Conservation (phyloP, 495 filamentous ascomycete genomes). For the Penicillium diatomitis region DNA sequence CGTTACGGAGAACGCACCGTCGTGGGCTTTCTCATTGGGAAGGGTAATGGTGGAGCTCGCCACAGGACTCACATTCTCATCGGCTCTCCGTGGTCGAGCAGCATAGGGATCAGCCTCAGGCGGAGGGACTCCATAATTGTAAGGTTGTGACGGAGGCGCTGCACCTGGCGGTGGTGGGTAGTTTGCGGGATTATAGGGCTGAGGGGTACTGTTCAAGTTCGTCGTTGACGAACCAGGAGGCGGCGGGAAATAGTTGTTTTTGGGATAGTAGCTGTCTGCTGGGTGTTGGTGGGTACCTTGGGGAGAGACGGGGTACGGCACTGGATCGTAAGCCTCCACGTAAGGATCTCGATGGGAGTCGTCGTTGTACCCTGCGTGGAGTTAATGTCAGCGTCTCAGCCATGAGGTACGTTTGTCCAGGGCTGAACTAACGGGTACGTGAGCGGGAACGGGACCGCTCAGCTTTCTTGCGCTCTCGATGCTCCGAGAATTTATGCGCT, state of each 20-base stretch:
- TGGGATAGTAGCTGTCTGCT: constrained; percentile 28
- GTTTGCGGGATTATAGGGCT: constrained; percentile 32
- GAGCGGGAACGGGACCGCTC: constrained; percentile 20
- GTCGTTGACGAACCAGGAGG: constrained; percentile 29
- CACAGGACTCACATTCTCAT: constrained; percentile 49
- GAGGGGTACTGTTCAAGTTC: constrained; percentile 18
- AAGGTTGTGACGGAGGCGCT: constrained; percentile 33
- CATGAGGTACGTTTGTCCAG: neutral
- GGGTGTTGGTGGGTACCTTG: constrained; percentile 10
- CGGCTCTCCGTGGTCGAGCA: constrained; percentile 35
- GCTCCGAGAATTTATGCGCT: constrained; percentile 57
- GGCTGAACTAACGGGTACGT: constrained; percentile 7
- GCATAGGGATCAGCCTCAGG: constrained; percentile 33
- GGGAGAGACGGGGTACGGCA: constrained; percentile 30
- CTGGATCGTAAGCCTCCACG: constrained; percentile 37
- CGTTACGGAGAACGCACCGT: constrained; percentile 39
- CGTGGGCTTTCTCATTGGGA: constrained; percentile 28
- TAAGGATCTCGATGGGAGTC: constrained; percentile 28
- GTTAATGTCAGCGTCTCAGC: neutral
- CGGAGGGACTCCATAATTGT: constrained; percentile 31
- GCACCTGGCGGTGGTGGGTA: constrained; percentile 40
- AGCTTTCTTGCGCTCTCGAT: constrained; percentile 49
- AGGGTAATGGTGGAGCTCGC: constrained; percentile 22
- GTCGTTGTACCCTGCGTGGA: constrained; percentile 26
- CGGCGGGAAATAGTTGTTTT: constrained; percentile 33